These are phyloP conservation scores for Pestalotiopsis sp. DNA, from an alignment of 2,329 filamentous ascomycete species.

Conservation along the genomic window DNA sequence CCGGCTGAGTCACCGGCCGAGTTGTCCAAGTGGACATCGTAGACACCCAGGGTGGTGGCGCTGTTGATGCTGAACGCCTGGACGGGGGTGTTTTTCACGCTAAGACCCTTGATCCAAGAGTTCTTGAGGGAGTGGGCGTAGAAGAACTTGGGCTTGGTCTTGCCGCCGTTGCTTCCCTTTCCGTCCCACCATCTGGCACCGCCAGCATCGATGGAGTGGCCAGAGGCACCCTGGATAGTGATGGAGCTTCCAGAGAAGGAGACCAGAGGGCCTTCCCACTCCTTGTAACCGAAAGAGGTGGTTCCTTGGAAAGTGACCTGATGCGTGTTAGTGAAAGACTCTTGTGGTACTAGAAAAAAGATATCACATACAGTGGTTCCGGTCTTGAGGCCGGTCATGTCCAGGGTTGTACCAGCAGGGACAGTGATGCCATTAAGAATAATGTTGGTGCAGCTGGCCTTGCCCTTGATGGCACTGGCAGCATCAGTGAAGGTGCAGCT, in stretches of 20 bases:
- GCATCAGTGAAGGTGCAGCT: constrained; percentile 58
- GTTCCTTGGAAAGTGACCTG: constrained; percentile 45
- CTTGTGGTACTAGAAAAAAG: background rate
- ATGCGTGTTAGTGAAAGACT: background rate
- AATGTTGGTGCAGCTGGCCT: constrained; percentile 56
- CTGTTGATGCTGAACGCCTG: constrained; percentile 52
- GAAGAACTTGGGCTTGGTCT: constrained; percentile 68
- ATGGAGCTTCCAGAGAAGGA: constrained; percentile 60
- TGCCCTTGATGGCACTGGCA: constrained; percentile 47
- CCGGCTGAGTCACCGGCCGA: constrained; percentile 48
- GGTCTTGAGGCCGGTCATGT: constrained; percentile 54
- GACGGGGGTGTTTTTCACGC: constrained; percentile 57
- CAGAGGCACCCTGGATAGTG: constrained; percentile 53
- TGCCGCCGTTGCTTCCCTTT: constrained; percentile 61
- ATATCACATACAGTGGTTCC: constrained; percentile 45
- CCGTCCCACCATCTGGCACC: constrained; percentile 65
- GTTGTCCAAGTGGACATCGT: constrained; percentile 58
- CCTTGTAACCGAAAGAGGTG: constrained; percentile 70
- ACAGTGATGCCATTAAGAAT: constrained; percentile 55
- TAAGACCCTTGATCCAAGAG: constrained; percentile 51
- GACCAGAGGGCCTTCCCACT: constrained; percentile 68
- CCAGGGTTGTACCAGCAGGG: constrained; percentile 60
- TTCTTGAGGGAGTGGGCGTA: constrained; percentile 52
- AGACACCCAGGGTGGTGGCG: constrained; percentile 43
- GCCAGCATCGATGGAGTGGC: constrained; percentile 56